phyloP scores from a whole-genome alignment of 2,329 filamentous ascomycete species.

The Sporothrix protearum region DNA sequence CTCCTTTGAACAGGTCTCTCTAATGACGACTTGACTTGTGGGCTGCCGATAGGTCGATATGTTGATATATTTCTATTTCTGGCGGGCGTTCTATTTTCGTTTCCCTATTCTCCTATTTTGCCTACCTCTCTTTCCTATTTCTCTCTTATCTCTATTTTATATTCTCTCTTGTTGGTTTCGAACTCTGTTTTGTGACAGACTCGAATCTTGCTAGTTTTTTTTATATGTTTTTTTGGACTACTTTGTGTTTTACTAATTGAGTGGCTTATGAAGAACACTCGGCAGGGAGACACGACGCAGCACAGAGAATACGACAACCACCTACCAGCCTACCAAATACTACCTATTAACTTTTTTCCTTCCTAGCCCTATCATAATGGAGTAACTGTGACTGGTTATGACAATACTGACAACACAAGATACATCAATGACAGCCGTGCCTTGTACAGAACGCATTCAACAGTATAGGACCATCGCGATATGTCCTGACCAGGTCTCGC shows the following conservation, averaged over 20 bases:
- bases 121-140: background rate
- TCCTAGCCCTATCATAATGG: background rate
- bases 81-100: slow-evolving; percentile 23
- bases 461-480: background rate
- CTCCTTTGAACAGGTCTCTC: slow-evolving; percentile 4
- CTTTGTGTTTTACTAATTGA: background rate
- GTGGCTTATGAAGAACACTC: background rate
- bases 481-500: background rate
- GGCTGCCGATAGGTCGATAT: slow-evolving; percentile 25
- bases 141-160: background rate
- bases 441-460: background rate
- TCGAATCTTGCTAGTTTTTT: background rate
- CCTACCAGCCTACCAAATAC: background rate
- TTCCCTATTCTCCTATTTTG: background rate
- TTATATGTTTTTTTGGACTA: background rate
- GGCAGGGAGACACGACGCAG: background rate
- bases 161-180: slow-evolving; percentile 7
- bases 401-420: background rate
- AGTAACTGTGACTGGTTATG: background rate
- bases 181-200: background rate
- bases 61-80: slow-evolving; percentile 15
- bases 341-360: background rate
- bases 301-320: background rate
- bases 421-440: background rate
- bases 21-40: background rate